These are phyloP conservation scores for Pelargonium nanum DNA, from an alignment of 345 rosid species.

Conservation along the genomic window DNA sequence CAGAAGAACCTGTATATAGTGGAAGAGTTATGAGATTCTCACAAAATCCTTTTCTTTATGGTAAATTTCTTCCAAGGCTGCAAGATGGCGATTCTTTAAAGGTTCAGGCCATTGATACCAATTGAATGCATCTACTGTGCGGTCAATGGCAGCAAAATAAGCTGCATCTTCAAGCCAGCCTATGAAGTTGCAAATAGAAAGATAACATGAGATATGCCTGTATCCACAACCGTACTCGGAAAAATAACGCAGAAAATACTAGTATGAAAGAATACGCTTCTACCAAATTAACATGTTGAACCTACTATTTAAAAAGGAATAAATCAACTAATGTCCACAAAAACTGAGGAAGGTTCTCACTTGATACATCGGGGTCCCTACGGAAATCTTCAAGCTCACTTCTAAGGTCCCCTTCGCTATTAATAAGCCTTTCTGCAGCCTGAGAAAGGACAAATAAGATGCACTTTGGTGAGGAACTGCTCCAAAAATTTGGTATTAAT, in stretches of 20 bases:
- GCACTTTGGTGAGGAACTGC: not conserved
- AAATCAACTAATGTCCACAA: not conserved
- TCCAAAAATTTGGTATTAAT: no score
- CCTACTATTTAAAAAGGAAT: not conserved
- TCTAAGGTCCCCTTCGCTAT: slow-evolving; percentile 47
- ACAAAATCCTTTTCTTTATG: slow-evolving; percentile 71
- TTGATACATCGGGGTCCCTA: slow-evolving; percentile 42
- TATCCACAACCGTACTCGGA: not conserved
- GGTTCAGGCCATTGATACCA: slow-evolving; percentile 93
- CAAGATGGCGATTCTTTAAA: slow-evolving; percentile 66
- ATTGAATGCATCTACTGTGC: slow-evolving; percentile 39
- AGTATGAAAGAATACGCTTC: not conserved
- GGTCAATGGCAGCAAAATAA: slow-evolving; percentile 84
- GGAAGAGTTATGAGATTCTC: slow-evolving; percentile 24
- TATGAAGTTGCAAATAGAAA: slow-evolving; percentile 16
- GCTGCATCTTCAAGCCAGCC: slow-evolving; percentile 99
- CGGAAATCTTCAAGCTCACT: slow-evolving; percentile 49
- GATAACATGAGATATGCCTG: not conserved
- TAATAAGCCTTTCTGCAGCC: slow-evolving; percentile 88
- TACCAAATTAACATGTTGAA: not conserved
- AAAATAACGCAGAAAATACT: no score
- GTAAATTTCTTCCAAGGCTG: slow-evolving; percentile 77
- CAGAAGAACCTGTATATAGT: slow-evolving; percentile 6
- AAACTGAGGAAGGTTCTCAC: slow-evolving; percentile 31
- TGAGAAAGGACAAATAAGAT: slow-evolving; percentile 17